phyloP scores from a whole-genome alignment of 805 yeast species.

The Wickerhamomyces canadensis region DNA sequence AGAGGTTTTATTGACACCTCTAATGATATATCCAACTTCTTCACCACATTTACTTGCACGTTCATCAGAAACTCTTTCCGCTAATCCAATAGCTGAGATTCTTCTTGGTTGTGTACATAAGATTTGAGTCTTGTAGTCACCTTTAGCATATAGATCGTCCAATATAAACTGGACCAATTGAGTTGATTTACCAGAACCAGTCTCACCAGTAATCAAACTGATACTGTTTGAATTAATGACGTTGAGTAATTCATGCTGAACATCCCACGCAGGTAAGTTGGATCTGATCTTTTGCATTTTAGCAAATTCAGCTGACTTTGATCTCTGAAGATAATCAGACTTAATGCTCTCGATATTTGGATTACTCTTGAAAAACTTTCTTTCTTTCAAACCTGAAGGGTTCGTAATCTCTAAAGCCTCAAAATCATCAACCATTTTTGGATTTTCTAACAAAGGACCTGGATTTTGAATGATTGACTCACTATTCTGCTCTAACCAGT shows the following conservation, averaged over 20 bases:
- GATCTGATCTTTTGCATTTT: slow-evolving; percentile 42
- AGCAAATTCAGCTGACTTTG: slow-evolving; percentile 29
- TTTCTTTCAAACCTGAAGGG: slow-evolving; percentile 2
- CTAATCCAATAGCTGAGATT: slow-evolving; percentile 90
- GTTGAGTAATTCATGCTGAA: slow-evolving; percentile 47
- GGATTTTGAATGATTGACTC: slow-evolving; percentile 61
- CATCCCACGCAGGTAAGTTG: slow-evolving; percentile 80
- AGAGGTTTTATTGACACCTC: slow-evolving; percentile 78
- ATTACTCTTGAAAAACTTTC: slow-evolving; percentile 16
- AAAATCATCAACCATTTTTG: slow-evolving; percentile 1
- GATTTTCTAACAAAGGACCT: slow-evolving; percentile 49
- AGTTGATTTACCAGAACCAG: slow-evolving; percentile 96
- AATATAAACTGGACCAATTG: slow-evolving; percentile 87
- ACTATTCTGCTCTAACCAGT: slow-evolving; percentile 71
- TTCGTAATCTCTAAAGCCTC: slow-evolving; percentile 3
- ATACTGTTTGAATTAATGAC: slow-evolving; percentile 56
- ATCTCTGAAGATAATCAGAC: slow-evolving; percentile 29
- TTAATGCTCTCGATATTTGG: slow-evolving; percentile 30
- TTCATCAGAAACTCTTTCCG: slow-evolving; percentile 88
- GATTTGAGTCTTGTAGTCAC: slow-evolving; percentile 48
- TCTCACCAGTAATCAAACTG: slow-evolving; percentile 87
- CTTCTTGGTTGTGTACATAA: slow-evolving; percentile 95
- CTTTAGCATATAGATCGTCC: slow-evolving; percentile 51
- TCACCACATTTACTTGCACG: slow-evolving; percentile 53
- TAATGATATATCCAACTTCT: slow-evolving; percentile 83